These are phyloP conservation scores for Nepenthes gracilis DNA, from an alignment of 148 eudicot genomes.

Conservation along the genomic window DNA sequence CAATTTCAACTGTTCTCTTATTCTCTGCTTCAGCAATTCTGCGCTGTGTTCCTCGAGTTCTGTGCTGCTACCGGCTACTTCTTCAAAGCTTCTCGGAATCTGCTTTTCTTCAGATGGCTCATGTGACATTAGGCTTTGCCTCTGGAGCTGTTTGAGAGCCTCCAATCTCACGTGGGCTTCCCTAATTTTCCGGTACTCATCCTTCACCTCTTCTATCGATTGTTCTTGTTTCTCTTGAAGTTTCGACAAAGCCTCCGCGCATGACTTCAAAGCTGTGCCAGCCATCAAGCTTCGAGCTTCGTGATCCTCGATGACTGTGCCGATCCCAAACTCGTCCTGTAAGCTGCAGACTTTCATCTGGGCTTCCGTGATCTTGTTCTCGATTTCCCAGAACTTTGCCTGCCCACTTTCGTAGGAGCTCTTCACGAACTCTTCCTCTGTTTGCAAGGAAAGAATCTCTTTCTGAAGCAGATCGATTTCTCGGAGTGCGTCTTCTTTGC, in stretches of 20 bases:
- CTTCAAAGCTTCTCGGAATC: conserved; percentile 12
- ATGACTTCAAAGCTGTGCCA: conserved; percentile 48
- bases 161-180: conserved; percentile 39
- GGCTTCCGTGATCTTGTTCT: conserved; percentile 40
- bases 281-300: conserved; percentile 63
- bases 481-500: conserved; percentile 39
- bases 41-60: conserved; percentile 18
- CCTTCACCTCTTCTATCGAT: conserved; percentile 30
- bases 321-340: conserved; percentile 66
- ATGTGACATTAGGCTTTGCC: not conserved
- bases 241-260: conserved; percentile 41
- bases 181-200: conserved; percentile 37
- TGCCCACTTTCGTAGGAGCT: conserved; percentile 49
- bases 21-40: conserved; percentile 19
- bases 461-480: conserved; percentile 60
- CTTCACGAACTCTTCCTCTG: conserved; percentile 62
- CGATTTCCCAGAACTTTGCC: conserved; percentile 56
- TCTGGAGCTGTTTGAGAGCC: conserved; percentile 21
- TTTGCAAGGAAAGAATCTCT: conserved; percentile 55
- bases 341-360: conserved; percentile 41
- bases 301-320: conserved; percentile 59
- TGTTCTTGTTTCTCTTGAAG: conserved; percentile 37
- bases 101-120: conserved; percentile 2
- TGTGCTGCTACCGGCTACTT: conserved; percentile 12
- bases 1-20: conserved; percentile 27